These are phyloP conservation scores for Cucurbita argyrosperma DNA, from an alignment of 306 rosid species.

Conservation along the genomic window DNA sequence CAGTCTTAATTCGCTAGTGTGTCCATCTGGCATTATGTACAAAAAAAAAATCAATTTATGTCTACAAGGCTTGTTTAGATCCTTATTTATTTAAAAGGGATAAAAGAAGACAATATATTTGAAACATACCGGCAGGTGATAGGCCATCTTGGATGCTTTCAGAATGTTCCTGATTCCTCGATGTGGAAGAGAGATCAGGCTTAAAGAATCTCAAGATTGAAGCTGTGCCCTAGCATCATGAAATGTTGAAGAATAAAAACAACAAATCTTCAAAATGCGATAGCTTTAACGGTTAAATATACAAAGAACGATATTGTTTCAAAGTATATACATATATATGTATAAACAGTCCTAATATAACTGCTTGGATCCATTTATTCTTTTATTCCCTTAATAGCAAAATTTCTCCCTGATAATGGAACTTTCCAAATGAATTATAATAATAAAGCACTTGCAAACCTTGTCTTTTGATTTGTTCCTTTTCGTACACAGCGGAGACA, in stretches of 20 bases:
- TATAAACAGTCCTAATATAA: neutral
- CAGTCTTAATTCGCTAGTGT: neutral
- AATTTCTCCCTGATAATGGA: neutral
- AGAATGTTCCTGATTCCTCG: slow-evolving; percentile 30
- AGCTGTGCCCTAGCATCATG: slow-evolving; percentile 33
- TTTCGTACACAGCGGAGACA: slow-evolving; percentile 29
- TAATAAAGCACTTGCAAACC: slow-evolving; percentile 19
- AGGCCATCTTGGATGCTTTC: slow-evolving; percentile 23
- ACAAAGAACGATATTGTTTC: no score
- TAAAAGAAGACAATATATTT: neutral
- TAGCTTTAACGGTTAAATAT: neutral
- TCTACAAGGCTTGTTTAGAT: neutral
- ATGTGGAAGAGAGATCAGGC: slow-evolving; percentile 19
- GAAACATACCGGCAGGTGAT: slow-evolving; percentile 22
- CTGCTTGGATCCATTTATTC: neutral
- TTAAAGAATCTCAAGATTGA: slow-evolving; percentile 60
- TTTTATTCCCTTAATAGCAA: neutral
- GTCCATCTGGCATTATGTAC: neutral
- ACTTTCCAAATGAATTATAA: neutral
- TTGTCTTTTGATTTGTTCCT: slow-evolving; percentile 28
- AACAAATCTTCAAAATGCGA: neutral
- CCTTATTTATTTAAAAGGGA: neutral
- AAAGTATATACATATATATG: no score
- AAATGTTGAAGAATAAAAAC: neutral
- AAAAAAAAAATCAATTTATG: neutral